Percentiles rank a stretch among this genome's conserved stretches.
phyloP scores from a whole-genome alignment of 495 filamentous ascomycete genomes.

The Neurospora sp. region DNA sequence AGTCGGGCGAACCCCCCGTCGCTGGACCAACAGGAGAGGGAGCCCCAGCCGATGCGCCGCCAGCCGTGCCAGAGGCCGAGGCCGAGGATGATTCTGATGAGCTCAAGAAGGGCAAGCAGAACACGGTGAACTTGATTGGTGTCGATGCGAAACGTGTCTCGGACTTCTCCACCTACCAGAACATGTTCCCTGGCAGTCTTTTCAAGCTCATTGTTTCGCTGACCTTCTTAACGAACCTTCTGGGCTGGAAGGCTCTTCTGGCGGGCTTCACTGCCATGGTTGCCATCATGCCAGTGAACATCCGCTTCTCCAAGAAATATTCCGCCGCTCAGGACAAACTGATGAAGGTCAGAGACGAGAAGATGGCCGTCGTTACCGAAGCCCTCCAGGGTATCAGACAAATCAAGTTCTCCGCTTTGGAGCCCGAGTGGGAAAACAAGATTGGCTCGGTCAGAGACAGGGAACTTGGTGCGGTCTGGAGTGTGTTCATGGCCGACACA shows the following conservation, averaged over 20 bases:
- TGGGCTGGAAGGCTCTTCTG: conserved; percentile 63
- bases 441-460: conserved; percentile 54
- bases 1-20: conserved; percentile 12
- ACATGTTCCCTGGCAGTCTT: conserved; percentile 50
- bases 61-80: conserved; percentile 17
- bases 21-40: conserved; percentile 17
- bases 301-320: conserved; percentile 58
- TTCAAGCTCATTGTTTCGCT: conserved; percentile 56
- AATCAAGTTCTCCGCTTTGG: conserved; percentile 82
- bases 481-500: conserved; percentile 49
- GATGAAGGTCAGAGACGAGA: conserved; percentile 73
- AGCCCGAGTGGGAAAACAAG: conserved; percentile 67
- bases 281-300: conserved; percentile 58
- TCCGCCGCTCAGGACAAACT: conserved; percentile 55
- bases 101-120: conserved; percentile 54
- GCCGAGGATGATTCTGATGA: conserved; percentile 45
- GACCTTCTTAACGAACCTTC: conserved; percentile 53
- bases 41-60: not conserved
- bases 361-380: conserved; percentile 70
- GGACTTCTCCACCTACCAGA: conserved; percentile 57
- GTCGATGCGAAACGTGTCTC: conserved; percentile 67
- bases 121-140: conserved; percentile 68
- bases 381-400: conserved; percentile 76
- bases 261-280: conserved; percentile 57
- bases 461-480: conserved; percentile 59